Percentiles rank a stretch among this genome's conserved stretches.
These are phyloP conservation scores for Botrytis porri DNA, from an alignment of 2,329 filamentous ascomycete species.

Conservation along the genomic window DNA sequence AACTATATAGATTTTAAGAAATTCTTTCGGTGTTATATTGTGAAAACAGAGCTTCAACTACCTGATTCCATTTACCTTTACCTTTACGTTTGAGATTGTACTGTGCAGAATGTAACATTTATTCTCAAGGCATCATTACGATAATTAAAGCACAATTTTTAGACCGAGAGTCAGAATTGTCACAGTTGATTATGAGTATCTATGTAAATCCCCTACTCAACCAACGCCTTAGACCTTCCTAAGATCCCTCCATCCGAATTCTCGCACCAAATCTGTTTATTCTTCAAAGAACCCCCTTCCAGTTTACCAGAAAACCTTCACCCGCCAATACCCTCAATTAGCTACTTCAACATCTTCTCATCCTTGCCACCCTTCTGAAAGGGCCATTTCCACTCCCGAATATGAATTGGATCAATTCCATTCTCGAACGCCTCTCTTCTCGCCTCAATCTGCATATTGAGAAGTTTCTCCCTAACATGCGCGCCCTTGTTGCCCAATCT, in stretches of 20 bases:
- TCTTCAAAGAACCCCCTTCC: neutral
- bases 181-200: neutral
- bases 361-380: slow-evolving; percentile 23
- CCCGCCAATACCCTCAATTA: neutral
- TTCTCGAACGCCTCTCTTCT: slow-evolving; percentile 64
- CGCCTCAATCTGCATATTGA: slow-evolving; percentile 62
- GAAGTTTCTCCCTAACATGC: slow-evolving; percentile 59
- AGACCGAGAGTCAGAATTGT: neutral
- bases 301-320: neutral
- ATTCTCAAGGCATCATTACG: neutral
- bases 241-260: neutral
- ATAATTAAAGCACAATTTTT: neutral
- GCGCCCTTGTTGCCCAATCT: slow-evolving; percentile 60
- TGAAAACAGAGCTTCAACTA: neutral
- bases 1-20: no score
- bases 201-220: neutral
- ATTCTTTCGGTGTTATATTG: neutral
- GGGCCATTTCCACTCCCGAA: slow-evolving; percentile 36
- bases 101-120: rapidly evolving
- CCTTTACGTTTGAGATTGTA: neutral
- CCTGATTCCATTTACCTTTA: neutral
- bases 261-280: neutral
- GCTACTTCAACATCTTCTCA: neutral
- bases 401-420: slow-evolving; percentile 59
- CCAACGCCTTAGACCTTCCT: neutral